phyloP scores from a whole-genome alignment of 1,284 basidiomycete genomes.

The Entoloma clypeatum region DNA sequence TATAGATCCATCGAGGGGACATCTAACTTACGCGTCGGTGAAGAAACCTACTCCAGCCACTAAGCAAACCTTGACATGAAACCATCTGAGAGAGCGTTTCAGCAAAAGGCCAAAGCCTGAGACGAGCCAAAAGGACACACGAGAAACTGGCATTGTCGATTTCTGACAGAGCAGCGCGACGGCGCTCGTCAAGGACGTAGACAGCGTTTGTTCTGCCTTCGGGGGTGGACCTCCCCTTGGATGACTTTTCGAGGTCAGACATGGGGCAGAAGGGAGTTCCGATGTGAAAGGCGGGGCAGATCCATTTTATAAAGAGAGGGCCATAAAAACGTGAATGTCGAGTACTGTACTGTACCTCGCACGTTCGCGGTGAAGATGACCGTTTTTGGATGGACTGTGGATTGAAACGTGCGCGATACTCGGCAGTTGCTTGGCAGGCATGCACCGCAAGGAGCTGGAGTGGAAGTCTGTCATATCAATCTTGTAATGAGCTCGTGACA shows the following conservation, averaged over 20 bases:
- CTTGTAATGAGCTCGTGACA: not conserved
- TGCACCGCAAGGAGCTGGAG: too few relatives aligned
- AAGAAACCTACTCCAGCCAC: constrained; percentile 82
- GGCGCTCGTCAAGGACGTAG: constrained; percentile 51
- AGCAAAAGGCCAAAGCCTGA: not conserved
- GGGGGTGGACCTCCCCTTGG: constrained; percentile 31
- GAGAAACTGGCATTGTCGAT: constrained; percentile 75
- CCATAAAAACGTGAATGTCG: too few relatives aligned
- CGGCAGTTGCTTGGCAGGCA: too few relatives aligned
- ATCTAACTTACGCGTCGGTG: constrained; percentile 64
- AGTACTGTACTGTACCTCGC: too few relatives aligned
- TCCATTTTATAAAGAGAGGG: too few relatives aligned
- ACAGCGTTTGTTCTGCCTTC: constrained; percentile 58
- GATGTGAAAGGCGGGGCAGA: constrained; percentile 4
- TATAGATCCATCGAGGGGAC: not conserved
- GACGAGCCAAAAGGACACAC: constrained; percentile 30
- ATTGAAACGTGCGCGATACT: too few relatives aligned
- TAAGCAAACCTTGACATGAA: constrained; percentile 68
- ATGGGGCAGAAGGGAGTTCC: constrained; percentile 7
- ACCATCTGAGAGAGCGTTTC: constrained; percentile 39
- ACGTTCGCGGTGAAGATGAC: too few relatives aligned
- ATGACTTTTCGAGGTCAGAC: constrained; percentile 16
- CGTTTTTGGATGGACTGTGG: too few relatives aligned
- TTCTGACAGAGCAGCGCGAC: constrained; percentile 70
- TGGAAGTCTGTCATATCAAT: too few relatives aligned